Evolutionary conservation across 805 yeast species (phyloP).

Genomic region (Barnettozyma californica): DNA sequence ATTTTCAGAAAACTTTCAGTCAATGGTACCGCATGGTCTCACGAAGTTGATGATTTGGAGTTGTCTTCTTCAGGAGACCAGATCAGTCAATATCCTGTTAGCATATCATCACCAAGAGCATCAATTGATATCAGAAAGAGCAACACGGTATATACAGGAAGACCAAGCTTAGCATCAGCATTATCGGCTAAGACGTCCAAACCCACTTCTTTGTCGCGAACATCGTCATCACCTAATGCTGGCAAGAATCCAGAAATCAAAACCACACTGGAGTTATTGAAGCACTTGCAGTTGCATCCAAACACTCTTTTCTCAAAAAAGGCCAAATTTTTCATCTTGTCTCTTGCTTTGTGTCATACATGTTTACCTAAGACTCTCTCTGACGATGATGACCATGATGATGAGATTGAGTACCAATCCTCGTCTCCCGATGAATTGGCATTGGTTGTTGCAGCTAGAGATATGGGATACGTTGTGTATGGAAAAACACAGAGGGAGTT

Average conservation of each 20-base stretch:
- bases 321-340: slow-evolving; percentile 73
- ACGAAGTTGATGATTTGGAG: slow-evolving; percentile 47
- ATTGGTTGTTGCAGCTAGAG: slow-evolving; percentile 88
- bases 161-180: slow-evolving; percentile 54
- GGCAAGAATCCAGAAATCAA: slow-evolving; percentile 26
- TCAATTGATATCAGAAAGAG: slow-evolving; percentile 38
- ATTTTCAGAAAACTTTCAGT: slow-evolving; percentile 83
- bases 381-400: slow-evolving; percentile 30
- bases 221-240: neutral
- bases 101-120: slow-evolving; percentile 18
- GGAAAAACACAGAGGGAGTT: slow-evolving; percentile 59
- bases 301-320: slow-evolving; percentile 59
- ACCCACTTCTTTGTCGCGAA: neutral
- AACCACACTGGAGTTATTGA: slow-evolving; percentile 62
- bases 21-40: slow-evolving; percentile 86
- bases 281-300: slow-evolving; percentile 69
- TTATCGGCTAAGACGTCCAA: slow-evolving; percentile 13
- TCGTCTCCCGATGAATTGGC: slow-evolving; percentile 97
- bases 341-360: slow-evolving; percentile 84
- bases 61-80: neutral
- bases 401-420: slow-evolving; percentile 67
- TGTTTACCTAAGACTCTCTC: slow-evolving; percentile 66
- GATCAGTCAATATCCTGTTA: no score
- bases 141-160: slow-evolving; percentile 39
- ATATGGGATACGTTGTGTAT: slow-evolving; percentile 82